phyloP scores from a whole-genome alignment of 169 alveolate genomes.

The Cryptosporidium parvum region DNA sequence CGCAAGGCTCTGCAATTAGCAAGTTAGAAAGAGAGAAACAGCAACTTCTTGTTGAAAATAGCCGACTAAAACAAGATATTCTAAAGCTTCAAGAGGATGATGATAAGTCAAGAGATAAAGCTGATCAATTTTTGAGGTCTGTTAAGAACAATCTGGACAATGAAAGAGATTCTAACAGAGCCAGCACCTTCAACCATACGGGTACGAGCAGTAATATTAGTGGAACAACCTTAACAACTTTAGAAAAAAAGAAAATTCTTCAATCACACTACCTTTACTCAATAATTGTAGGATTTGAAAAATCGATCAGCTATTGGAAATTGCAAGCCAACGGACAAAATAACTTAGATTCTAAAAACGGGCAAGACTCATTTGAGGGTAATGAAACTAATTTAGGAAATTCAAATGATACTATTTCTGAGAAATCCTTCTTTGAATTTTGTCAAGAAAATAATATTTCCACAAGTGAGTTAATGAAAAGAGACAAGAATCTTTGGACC shows the following conservation, averaged over 20 bases:
- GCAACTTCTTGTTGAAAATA: conserved; percentile 57
- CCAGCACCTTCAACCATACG: neutral
- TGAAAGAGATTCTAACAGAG: conserved; percentile 10
- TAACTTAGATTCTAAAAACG: neutral
- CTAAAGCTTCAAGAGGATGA: conserved; percentile 64
- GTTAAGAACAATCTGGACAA: conserved; percentile 15
- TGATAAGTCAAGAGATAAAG: conserved; percentile 59
- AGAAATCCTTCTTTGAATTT: conserved; percentile 28
- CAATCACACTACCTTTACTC: conserved; percentile 68
- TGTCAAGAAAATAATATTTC: conserved; percentile 60
- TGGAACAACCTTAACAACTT: neutral
- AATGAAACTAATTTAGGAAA: neutral
- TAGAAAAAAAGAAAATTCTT: conserved; percentile 59
- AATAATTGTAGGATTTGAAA: conserved; percentile 64
- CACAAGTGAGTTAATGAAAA: conserved; percentile 67
- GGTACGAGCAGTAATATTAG: neutral
- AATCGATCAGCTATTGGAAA: conserved; percentile 63
- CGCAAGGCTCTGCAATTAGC: conserved; percentile 4
- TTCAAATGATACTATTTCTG: conserved; percentile 7
- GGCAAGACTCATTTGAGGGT: neutral
- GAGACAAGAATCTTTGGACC: conserved; percentile 59
- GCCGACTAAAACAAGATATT: conserved; percentile 56
- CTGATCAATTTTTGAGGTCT: conserved; percentile 58
- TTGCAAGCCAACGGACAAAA: neutral
- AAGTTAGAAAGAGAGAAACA: conserved; percentile 67